Evolutionary conservation across 2,329 filamentous ascomycete genomes (phyloP).

Genomic region (Alternaria triticimaculans): DNA sequence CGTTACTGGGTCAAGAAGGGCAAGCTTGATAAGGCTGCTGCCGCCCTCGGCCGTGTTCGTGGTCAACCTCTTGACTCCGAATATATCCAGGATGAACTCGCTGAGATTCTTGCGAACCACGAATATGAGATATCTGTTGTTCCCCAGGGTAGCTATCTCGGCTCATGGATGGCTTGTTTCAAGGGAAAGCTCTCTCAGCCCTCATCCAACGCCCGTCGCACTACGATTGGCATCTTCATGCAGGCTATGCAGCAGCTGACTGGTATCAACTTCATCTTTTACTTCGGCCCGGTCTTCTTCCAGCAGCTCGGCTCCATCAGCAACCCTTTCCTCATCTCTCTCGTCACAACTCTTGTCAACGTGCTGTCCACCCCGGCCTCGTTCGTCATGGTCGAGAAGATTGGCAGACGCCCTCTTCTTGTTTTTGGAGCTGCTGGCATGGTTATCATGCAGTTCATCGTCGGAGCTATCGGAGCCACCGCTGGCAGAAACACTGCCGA

Average conservation of each 20-base stretch:
- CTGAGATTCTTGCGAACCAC: slow-evolving; percentile 90
- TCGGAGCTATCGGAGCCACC: slow-evolving; percentile 68
- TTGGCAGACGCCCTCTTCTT: slow-evolving; percentile 81
- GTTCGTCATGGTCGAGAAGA: slow-evolving; percentile 82
- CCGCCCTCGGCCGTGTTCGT: slow-evolving; percentile 72
- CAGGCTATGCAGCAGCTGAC: slow-evolving; percentile 67
- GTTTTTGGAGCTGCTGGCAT: slow-evolving; percentile 80
- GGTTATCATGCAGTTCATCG: slow-evolving; percentile 86
- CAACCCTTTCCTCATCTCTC: slow-evolving; percentile 82
- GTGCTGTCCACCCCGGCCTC: slow-evolving; percentile 83
- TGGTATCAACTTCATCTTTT: slow-evolving; percentile 80
- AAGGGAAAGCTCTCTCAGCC: slow-evolving; percentile 57
- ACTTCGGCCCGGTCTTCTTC: slow-evolving; percentile 77
- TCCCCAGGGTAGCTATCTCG: slow-evolving; percentile 44
- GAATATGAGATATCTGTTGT: slow-evolving; percentile 76
- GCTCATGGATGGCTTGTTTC: slow-evolving; percentile 72
- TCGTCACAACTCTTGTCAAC: slow-evolving; percentile 89
- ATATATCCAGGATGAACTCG: slow-evolving; percentile 79
- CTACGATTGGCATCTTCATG: slow-evolving; percentile 55
- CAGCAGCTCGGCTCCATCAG: slow-evolving; percentile 71
- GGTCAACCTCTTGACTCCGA: slow-evolving; percentile 77
- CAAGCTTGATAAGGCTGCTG: slow-evolving; percentile 69
- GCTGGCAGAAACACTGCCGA: slow-evolving; percentile 49
- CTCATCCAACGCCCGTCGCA: slow-evolving; percentile 59
- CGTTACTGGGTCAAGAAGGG: slow-evolving; percentile 85